Percentiles rank a stretch among this genome's conserved stretches.
phyloP scores from a whole-genome alignment of 2,329 filamentous ascomycete genomes.

The Knoxdaviesia proteae region DNA sequence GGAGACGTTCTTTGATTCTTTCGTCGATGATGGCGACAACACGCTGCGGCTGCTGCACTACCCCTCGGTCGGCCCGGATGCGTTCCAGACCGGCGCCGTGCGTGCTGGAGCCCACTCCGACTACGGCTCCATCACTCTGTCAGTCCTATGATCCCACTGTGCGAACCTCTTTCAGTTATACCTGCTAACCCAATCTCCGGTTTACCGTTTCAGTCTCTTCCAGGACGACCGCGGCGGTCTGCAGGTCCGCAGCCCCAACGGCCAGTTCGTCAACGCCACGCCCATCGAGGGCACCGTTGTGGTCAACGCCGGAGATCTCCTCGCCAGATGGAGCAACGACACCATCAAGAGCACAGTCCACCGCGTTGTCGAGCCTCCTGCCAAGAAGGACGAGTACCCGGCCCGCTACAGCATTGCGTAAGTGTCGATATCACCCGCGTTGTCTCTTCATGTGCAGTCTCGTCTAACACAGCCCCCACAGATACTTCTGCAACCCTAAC shows the following conservation, averaged over 20 bases:
- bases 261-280: constrained; percentile 61
- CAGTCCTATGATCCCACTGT: not conserved
- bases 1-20: constrained; percentile 55
- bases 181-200: not conserved
- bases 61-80: constrained; percentile 40
- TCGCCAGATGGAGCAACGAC: constrained; percentile 80
- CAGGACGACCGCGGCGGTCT: constrained; percentile 35
- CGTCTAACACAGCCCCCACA: constrained; percentile 7
- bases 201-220: constrained; percentile 19
- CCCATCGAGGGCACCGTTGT: constrained; percentile 69
- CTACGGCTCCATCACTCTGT: constrained; percentile 37
- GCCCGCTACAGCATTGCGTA: constrained; percentile 70
- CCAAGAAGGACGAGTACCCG: constrained; percentile 40
- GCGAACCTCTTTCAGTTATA: not conserved
- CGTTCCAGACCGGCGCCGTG: constrained; percentile 50
- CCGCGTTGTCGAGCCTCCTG: constrained; percentile 69
- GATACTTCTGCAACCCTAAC: constrained; percentile 80
- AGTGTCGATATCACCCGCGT: constrained; percentile 10
- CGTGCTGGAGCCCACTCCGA: constrained; percentile 60
- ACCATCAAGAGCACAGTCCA: constrained; percentile 80
- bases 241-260: constrained; percentile 47
- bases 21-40: constrained; percentile 49
- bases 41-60: constrained; percentile 60
- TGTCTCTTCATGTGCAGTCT: too few relatives aligned
- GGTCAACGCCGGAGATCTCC: constrained; percentile 71